Conservation (phyloP, 305 asterid species). For the Fraxinus angustifolia region DNA sequence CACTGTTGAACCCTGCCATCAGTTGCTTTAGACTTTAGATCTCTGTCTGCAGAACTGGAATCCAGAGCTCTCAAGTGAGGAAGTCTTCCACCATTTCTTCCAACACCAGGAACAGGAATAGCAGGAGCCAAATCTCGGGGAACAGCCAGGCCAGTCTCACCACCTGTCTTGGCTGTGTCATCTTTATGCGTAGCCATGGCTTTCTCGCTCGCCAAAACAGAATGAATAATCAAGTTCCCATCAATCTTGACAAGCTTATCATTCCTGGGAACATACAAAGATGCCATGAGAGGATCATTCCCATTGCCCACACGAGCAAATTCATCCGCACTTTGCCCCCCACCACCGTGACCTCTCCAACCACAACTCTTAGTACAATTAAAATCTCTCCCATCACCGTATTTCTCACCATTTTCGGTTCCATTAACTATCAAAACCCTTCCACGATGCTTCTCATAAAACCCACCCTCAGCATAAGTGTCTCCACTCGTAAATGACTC, state of each 20-base stretch:
- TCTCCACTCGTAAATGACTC: conserved; percentile 48
- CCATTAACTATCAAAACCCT: conserved; percentile 66
- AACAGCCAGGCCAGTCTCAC: conserved; percentile 70
- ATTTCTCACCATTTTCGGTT: conserved; percentile 37
- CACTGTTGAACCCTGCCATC: conserved; percentile 86
- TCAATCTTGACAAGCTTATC: conserved; percentile 89
- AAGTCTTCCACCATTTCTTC: conserved; percentile 49
- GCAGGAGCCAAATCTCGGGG: conserved; percentile 56
- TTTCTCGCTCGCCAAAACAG: conserved; percentile 86
- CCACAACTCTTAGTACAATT: not conserved
- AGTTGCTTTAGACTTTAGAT: conserved; percentile 52
- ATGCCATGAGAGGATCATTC: conserved; percentile 75
- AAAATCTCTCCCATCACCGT: conserved; percentile 15
- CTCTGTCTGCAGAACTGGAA: conserved; percentile 41
- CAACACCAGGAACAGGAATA: conserved; percentile 43
- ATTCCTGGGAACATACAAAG: conserved; percentile 88
- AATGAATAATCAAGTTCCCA: conserved; percentile 86
- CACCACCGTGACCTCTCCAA: conserved; percentile 25
- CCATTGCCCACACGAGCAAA: conserved; percentile 43
- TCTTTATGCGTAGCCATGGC: conserved; percentile 64
- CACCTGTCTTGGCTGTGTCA: conserved; percentile 31
- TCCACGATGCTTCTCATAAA: conserved; percentile 47
- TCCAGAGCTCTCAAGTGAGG: conserved; percentile 71
- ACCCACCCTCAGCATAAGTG: conserved; percentile 32
- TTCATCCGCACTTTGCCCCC: conserved; percentile 41